Conservation (phyloP, 371 early-diverging fungal genomes). For the Circinella umbellata region DNA sequence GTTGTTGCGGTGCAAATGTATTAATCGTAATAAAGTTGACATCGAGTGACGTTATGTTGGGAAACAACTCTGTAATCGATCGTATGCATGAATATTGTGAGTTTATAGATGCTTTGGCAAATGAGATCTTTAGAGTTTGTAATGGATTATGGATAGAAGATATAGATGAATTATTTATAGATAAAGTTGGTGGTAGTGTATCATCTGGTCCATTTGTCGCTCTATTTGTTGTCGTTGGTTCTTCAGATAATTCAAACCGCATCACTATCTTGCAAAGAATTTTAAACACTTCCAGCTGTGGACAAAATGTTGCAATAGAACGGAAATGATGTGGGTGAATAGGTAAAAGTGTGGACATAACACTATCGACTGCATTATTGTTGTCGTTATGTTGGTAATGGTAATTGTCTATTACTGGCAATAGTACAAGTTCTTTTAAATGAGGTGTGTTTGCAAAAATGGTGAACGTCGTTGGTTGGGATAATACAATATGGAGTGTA, state of each 20-base stretch:
- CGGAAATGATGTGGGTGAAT: not conserved
- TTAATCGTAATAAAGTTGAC: slow-evolving; percentile 1
- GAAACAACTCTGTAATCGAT: not conserved
- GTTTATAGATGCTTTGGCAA: not conserved
- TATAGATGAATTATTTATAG: not conserved
- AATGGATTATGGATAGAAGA: not conserved
- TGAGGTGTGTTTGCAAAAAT: slow-evolving; percentile 6
- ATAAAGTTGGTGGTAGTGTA: not conserved
- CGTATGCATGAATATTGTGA: not conserved
- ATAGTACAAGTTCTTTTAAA: not conserved
- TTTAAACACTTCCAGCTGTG: not conserved
- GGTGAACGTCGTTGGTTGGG: not conserved
- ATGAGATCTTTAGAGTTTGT: not conserved
- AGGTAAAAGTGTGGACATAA: not conserved
- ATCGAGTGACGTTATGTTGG: not conserved
- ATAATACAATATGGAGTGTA: not conserved
- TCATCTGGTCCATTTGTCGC: not conserved
- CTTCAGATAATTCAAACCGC: not conserved
- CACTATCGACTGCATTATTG: not conserved
- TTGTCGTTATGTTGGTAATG: not conserved
- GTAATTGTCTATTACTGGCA: not conserved
- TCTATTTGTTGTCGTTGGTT: not conserved
- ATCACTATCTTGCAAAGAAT: not conserved
- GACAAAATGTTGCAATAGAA: not conserved
- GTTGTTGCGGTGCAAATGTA: not conserved